Evolutionary conservation across 1,139 yeast species (phyloP).

Genomic region (Neolecta irregularis): DNA sequence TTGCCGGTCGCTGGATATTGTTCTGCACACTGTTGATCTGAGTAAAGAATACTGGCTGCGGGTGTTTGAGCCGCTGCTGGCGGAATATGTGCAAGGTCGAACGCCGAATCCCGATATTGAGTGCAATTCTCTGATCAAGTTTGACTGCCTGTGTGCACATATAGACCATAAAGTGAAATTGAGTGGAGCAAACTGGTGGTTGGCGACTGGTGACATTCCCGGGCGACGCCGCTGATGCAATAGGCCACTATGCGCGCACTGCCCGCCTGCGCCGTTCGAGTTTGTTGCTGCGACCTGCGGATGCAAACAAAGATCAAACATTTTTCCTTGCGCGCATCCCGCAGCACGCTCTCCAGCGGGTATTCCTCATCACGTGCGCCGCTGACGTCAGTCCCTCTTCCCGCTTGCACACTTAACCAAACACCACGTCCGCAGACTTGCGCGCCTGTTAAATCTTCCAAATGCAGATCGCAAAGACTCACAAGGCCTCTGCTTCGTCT

Average conservation of each 20-base stretch:
- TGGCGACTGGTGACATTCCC: too few species aligned
- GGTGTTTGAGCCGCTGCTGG: conserved; percentile 85
- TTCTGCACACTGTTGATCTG: conserved; percentile 61
- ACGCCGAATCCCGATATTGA: conserved; percentile 94
- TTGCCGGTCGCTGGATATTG: conserved; percentile 41
- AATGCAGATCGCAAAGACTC: conserved; percentile 66
- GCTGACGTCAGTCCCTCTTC: conserved; percentile 32
- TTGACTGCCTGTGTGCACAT: conserved; percentile 56
- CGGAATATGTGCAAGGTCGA: conserved; percentile 47
- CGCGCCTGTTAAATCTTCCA: conserved; percentile 36
- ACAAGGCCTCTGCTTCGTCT: conserved; percentile 87
- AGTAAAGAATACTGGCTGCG: conserved; percentile 85
- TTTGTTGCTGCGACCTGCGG: conserved; percentile 40
- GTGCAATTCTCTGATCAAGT: conserved; percentile 73
- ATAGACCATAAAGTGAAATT: conserved; percentile 24
- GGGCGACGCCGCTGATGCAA: too few species aligned
- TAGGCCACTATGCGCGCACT: conserved; percentile 67
- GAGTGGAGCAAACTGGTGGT: conserved; percentile 31
- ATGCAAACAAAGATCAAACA: conserved; percentile 68
- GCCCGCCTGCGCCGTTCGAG: conserved; percentile 21
- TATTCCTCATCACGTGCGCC: background rate
- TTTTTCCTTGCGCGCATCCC: conserved; percentile 67
- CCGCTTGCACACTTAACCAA: conserved; percentile 71
- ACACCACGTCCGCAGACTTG: conserved; percentile 56
- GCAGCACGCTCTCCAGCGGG: conserved; percentile 29